Percentiles rank a stretch among this genome's conserved stretches.
These are phyloP conservation scores for Saururus chinensis DNA, from an alignment of 164 flowering plant species.

Conservation along the genomic window DNA sequence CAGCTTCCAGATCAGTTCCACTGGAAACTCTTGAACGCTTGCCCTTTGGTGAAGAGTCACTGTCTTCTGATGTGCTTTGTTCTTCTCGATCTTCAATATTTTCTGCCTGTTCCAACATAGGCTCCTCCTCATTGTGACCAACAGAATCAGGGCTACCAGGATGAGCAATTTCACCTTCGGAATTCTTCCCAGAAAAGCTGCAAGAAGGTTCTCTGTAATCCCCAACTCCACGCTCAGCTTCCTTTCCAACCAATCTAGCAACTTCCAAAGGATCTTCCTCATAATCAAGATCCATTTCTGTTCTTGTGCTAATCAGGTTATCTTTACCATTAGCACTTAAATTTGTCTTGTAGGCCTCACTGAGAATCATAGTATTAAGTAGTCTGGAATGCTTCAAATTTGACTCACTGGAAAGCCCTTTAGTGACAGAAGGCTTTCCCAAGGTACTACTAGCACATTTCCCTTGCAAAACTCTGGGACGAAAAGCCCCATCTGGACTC, in stretches of 20 bases:
- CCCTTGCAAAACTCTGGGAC: background rate
- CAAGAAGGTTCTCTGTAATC: slow-evolving; percentile 42
- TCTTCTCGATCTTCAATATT: slow-evolving; percentile 18
- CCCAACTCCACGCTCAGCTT: slow-evolving; percentile 60
- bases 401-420: slow-evolving; percentile 18
- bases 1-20: slow-evolving; percentile 15
- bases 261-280: slow-evolving; percentile 80
- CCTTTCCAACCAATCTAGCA: slow-evolving; percentile 72
- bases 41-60: slow-evolving; percentile 15
- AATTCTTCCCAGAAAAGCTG: slow-evolving; percentile 46
- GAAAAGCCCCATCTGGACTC: background rate
- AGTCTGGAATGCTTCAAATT: slow-evolving; percentile 5
- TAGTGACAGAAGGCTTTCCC: slow-evolving; percentile 4
- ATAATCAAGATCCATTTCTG: slow-evolving; percentile 55
- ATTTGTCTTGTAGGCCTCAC: slow-evolving; percentile 16
- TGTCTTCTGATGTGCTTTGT: slow-evolving; percentile 19
- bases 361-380: slow-evolving; percentile 14
- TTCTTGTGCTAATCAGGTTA: slow-evolving; percentile 15
- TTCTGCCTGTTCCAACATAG: slow-evolving; percentile 10
- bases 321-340: slow-evolving; percentile 13
- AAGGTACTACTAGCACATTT: background rate
- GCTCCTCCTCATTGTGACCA: slow-evolving; percentile 25
- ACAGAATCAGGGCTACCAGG: slow-evolving; percentile 52
- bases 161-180: slow-evolving; percentile 25
- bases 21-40: slow-evolving; percentile 18